Conservation (phyloP, 75 land plant species). For the Picea sitchensis region DNA sequence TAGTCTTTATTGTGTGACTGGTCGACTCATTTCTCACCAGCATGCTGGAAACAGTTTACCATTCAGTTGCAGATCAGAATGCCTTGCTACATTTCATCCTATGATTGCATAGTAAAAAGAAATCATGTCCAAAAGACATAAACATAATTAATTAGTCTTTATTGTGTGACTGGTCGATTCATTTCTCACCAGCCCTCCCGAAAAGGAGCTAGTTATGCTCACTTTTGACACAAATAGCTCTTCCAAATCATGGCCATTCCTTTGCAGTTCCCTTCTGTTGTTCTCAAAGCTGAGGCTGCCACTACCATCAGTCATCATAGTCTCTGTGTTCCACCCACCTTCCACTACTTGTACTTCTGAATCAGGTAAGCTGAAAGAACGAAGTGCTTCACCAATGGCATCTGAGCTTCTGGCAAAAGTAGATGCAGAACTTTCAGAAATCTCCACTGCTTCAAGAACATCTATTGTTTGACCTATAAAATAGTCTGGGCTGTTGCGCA, state of each 20-base stretch:
- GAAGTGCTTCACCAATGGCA: not conserved
- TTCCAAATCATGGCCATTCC: not conserved
- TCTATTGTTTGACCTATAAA: not conserved
- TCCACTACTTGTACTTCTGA: constrained; percentile 1
- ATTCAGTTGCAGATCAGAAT: not conserved
- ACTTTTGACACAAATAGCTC: not conserved
- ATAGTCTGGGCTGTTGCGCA: not conserved
- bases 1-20: no score
- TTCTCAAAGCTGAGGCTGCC: not conserved
- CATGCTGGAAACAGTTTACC: not conserved
- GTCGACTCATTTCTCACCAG: constrained; percentile 30
- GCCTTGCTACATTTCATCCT: not conserved
- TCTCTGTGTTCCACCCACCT: not conserved
- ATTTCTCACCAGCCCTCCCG: not conserved
- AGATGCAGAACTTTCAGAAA: not conserved
- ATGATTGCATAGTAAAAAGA: not conserved
- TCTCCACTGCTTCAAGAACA: not conserved
- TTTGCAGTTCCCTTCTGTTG: not conserved
- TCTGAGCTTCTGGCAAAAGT: constrained; percentile 8
- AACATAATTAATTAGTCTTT: not conserved
- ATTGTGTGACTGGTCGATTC: not conserved
- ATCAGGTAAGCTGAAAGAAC: not conserved
- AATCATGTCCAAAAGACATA: not conserved
- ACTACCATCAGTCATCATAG: not conserved
- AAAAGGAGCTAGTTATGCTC: not conserved